These are phyloP conservation scores for Penicillium manginii DNA, from an alignment of 495 filamentous ascomycete species.

Conservation along the genomic window DNA sequence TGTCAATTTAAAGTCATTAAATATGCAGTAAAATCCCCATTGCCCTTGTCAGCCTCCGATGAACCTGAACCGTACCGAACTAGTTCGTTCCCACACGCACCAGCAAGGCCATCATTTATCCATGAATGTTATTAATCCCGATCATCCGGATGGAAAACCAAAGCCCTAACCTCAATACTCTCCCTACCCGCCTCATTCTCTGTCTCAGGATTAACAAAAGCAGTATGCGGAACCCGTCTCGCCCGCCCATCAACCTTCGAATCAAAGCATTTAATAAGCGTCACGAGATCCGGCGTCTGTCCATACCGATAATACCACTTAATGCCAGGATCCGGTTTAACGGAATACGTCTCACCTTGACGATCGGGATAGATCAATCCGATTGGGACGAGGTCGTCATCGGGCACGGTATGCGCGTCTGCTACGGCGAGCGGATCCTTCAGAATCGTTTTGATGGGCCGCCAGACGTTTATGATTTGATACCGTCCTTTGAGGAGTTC, in stretches of 20 bases:
- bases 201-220: conserved; percentile 59
- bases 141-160: conserved; percentile 60
- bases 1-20: not conserved
- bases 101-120: too few relatives aligned
- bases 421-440: conserved; percentile 67
- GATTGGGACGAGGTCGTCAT: conserved; percentile 49
- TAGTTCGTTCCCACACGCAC: too few relatives aligned
- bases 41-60: too few relatives aligned
- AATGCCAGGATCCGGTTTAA: conserved; percentile 43
- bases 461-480: conserved; percentile 83
- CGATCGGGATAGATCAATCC: conserved; percentile 55
- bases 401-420: conserved; percentile 51
- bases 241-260: conserved; percentile 60
- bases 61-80: too few relatives aligned
- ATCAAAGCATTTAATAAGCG: conserved; percentile 75
- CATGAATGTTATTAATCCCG: too few relatives aligned
- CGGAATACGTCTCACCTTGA: conserved; percentile 49
- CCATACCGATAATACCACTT: conserved; percentile 57
- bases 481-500: conserved; percentile 64
- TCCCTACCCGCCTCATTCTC: conserved; percentile 54
- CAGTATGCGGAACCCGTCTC: conserved; percentile 61
- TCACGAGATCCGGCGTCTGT: conserved; percentile 62
- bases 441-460: conserved; percentile 66
- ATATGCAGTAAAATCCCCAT: not conserved
- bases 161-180: conserved; percentile 66